These are phyloP conservation scores for Penicillium taxi DNA, from an alignment of 495 filamentous ascomycete species.

Conservation along the genomic window DNA sequence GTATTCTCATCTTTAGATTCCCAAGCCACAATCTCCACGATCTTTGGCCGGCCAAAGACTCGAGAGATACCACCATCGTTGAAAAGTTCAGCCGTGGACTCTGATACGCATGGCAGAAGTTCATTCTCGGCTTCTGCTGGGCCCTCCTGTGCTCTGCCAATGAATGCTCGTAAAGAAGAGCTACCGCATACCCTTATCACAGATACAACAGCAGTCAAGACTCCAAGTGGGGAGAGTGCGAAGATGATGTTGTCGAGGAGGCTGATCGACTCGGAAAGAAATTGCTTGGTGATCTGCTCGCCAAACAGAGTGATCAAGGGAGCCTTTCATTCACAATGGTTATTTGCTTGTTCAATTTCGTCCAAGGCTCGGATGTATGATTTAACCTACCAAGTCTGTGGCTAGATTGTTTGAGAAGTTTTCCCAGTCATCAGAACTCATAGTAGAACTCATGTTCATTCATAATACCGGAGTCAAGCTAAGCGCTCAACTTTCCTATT, in stretches of 20 bases:
- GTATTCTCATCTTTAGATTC: slow-evolving; percentile 15
- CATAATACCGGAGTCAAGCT: too few species aligned
- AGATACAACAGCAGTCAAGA: slow-evolving; percentile 46
- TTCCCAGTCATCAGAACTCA: slow-evolving; percentile 30
- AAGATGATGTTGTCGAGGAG: slow-evolving; percentile 47
- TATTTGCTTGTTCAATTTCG: background rate
- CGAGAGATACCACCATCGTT: slow-evolving; percentile 36
- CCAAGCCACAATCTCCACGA: slow-evolving; percentile 35
- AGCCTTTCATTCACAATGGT: background rate
- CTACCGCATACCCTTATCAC: slow-evolving; percentile 47
- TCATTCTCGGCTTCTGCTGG: slow-evolving; percentile 35
- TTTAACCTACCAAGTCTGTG: slow-evolving; percentile 33
- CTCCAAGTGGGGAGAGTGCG: slow-evolving; percentile 46
- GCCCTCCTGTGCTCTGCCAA: slow-evolving; percentile 43
- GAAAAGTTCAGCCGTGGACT: slow-evolving; percentile 37
- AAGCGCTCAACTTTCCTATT: too few species aligned
- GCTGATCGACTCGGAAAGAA: slow-evolving; percentile 44
- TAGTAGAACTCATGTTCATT: slow-evolving; percentile 11
- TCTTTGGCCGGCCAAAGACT: slow-evolving; percentile 33
- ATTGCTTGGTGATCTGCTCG: slow-evolving; percentile 50
- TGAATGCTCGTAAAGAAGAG: slow-evolving; percentile 42
- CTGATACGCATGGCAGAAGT: slow-evolving; percentile 36
- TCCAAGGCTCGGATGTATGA: background rate
- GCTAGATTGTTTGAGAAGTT: slow-evolving; percentile 49
- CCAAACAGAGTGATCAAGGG: slow-evolving; percentile 49